Base-by-base conservation (phyloP, 1,284 basidiomycete genomes). In the Trametes hirsuta region DNA sequence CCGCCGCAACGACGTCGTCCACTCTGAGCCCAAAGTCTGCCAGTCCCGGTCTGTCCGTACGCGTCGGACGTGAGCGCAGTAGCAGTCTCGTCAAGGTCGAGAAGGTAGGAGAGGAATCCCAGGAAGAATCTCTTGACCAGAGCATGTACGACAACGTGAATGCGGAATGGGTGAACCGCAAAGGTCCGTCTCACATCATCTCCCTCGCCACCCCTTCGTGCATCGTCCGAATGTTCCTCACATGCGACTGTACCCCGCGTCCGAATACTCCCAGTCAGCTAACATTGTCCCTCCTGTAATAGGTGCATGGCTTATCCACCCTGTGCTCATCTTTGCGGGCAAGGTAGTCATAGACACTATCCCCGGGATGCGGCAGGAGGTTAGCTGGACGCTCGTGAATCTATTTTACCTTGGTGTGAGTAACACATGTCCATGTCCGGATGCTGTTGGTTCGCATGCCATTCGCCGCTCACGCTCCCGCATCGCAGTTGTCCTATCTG, bases 291-390 rank as follows among this genome's bases (percentile, higher is more conserved):
- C 35, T 51, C 61, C 24, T 47, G 30, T 50, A 9, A 67, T 30
- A 97, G 95, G 95, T 64, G 97, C 97, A 64, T 99, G 97, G 97
- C 81, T 97, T 68, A 98, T 99, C 65, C 97, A 99, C 75, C 87
- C 97, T 53, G 90, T 99, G 30, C 87, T 99, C 69, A 96, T 99
- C 70, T 80, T 93, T 51, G 77, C 87, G 39, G 95, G 93, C 59
- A 99, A 98, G 79, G 85, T 98, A 63, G 82, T 97, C 66, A 85
- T 99, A 66, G 97, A 98, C 78, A 93, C 93, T 25, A 83, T 99
- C 47, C 97, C 97, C 0, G 94, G 95, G 40, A 95, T 98, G 86
- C 89, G 89, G 11, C 93, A 95, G 73, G 90, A 98, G 78, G 81
- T 95, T 44, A 95, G 93, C 72, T 99, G 97, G 97, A 97, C 97